Conservation (phyloP, 305 asterid genomes). For the Plantago lanceolata region DNA sequence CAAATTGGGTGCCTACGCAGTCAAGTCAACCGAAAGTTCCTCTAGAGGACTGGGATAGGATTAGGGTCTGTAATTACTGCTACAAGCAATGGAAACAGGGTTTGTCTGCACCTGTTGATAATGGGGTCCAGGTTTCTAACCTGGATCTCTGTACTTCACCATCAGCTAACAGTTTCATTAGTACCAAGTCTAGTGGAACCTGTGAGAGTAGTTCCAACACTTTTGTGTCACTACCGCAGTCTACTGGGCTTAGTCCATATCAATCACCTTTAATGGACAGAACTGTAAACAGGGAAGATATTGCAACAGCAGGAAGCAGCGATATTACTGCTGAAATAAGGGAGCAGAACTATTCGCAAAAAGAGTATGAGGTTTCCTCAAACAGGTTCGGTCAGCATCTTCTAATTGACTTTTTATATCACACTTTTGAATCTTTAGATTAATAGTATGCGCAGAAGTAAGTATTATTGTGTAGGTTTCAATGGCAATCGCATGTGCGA, state of each 20-base stretch:
- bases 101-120: conserved; percentile 33
- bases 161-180: conserved; percentile 68
- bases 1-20: conserved; percentile 66
- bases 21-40: conserved; percentile 33
- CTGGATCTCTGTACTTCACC: conserved; percentile 51
- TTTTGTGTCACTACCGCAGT: conserved; percentile 54
- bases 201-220: conserved; percentile 59
- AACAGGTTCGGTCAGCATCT: conserved; percentile 52
- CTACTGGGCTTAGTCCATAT: conserved; percentile 50
- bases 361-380: conserved; percentile 37
- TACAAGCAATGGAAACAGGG: conserved; percentile 68
- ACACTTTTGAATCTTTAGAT: conserved; percentile 1
- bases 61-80: conserved; percentile 85
- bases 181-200: conserved; percentile 79
- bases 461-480: not conserved
- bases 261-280: conserved; percentile 55
- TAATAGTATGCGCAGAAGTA: not conserved
- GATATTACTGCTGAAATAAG: conserved; percentile 34
- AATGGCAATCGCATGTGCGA: not conserved
- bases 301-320: conserved; percentile 30
- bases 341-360: conserved; percentile 34
- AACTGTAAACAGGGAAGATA: conserved; percentile 43
- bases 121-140: conserved; percentile 45
- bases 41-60: conserved; percentile 59
- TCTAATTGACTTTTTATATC: conserved; percentile 26